phyloP scores from a whole-genome alignment of 768 basidiomycete genomes.

The Pisolithus sp. region DNA sequence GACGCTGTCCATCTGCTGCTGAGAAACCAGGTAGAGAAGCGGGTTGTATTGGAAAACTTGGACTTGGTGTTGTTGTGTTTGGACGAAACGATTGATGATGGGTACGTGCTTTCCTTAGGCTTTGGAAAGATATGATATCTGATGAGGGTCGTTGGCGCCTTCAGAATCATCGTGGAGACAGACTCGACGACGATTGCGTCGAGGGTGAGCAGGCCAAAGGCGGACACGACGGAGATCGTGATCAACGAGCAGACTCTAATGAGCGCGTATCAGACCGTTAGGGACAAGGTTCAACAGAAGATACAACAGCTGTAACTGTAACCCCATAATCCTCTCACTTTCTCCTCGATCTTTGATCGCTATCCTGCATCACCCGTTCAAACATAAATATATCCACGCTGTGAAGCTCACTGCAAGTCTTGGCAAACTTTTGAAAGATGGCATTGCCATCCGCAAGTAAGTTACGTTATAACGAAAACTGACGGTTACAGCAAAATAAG shows the following conservation, averaged over 20 bases:
- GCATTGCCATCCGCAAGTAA: too few relatives aligned
- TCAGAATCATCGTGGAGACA: slow-evolving; percentile 93
- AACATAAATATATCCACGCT: not conserved
- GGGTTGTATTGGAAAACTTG: slow-evolving; percentile 88
- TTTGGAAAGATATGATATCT: not conserved
- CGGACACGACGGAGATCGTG: slow-evolving; percentile 92
- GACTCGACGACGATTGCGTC: slow-evolving; percentile 95
- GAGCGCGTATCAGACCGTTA: slow-evolving; percentile 87
- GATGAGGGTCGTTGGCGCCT: slow-evolving; percentile 4
- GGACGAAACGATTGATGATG: slow-evolving; percentile 97
- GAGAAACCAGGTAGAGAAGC: slow-evolving; percentile 90
- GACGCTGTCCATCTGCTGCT: slow-evolving; percentile 85
- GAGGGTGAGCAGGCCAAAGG: slow-evolving; percentile 83
- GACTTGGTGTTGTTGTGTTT: slow-evolving; percentile 88
- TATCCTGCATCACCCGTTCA: not conserved
- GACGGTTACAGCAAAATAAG: too few relatives aligned
- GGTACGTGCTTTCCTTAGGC: slow-evolving; percentile 47
- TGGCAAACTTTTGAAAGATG: too few relatives aligned
- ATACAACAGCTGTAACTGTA: slow-evolving; percentile 62
- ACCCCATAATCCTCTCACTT: slow-evolving; percentile 23
- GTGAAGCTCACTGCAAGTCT: too few relatives aligned
- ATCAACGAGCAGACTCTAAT: slow-evolving; percentile 98
- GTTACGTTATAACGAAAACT: too few relatives aligned
- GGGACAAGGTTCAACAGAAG: slow-evolving; percentile 77
- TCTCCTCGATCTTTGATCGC: not conserved